phyloP scores from a whole-genome alignment of 495 filamentous ascomycete species.

The Coniosporium apollinis region DNA sequence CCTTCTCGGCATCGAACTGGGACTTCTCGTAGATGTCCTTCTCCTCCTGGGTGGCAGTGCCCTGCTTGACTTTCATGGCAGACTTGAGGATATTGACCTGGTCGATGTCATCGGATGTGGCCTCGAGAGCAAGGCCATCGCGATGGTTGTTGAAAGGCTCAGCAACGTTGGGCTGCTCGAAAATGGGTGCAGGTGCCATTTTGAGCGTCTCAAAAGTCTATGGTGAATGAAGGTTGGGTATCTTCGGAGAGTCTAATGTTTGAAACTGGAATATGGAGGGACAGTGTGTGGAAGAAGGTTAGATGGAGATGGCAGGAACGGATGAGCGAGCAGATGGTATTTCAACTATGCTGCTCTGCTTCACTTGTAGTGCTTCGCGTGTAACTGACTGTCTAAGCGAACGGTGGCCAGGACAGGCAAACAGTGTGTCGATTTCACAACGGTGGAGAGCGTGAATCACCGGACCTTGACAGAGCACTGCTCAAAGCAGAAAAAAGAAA shows the following conservation, averaged over 20 bases:
- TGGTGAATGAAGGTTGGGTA: conserved; percentile 9
- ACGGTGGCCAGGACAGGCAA: no score
- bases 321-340: no score
- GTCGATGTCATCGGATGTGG: conserved; percentile 65
- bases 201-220: not conserved
- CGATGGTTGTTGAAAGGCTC: conserved; percentile 23
- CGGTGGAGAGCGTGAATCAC: no score
- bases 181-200: conserved; percentile 21
- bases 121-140: conserved; percentile 60
- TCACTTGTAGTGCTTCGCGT: no score
- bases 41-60: conserved; percentile 24
- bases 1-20: conserved; percentile 56
- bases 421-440: no score
- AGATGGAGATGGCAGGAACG: no score
- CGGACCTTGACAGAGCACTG: no score
- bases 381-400: no score
- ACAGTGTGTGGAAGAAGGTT: no score
- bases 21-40: conserved; percentile 43
- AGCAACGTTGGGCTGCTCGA: conserved; percentile 17
- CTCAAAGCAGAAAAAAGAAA: no score
- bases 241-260: conserved; percentile 3
- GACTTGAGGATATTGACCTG: conserved; percentile 61
- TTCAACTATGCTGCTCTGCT: no score
- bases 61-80: conserved; percentile 27
- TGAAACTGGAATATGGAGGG: no score